Conservation (phyloP, 2,329 filamentous ascomycete species). For the Monilinia fructicola region DNA sequence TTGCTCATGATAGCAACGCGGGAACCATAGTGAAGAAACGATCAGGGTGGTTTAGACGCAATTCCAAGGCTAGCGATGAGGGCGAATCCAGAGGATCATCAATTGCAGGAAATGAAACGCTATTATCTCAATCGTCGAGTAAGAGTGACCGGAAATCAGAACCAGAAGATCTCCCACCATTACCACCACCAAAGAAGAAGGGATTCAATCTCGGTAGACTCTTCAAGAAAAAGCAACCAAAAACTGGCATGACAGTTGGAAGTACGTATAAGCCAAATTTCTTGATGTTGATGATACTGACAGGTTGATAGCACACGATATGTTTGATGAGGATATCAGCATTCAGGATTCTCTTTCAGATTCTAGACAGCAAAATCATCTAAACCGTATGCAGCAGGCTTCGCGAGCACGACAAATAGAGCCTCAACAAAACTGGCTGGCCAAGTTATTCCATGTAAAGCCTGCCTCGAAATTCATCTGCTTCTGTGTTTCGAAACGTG, state of each 20-base stretch:
- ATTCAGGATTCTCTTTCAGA: constrained; percentile 34
- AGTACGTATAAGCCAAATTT: constrained; percentile 31
- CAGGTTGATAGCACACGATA: constrained; percentile 31
- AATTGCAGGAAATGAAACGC: constrained; percentile 21
- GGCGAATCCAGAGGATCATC: constrained; percentile 29
- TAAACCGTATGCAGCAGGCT: neutral
- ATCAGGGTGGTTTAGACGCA: constrained; percentile 40
- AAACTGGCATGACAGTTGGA: constrained; percentile 35
- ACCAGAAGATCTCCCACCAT: constrained; percentile 17
- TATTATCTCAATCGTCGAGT: constrained; percentile 28
- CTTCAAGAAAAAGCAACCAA: constrained; percentile 37
- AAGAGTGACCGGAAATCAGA: constrained; percentile 24
- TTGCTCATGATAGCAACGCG: constrained; percentile 30
- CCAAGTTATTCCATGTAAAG: constrained; percentile 85
- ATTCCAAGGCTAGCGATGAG: constrained; percentile 33
- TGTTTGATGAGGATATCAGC: constrained; percentile 35
- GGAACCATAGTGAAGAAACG: constrained; percentile 37
- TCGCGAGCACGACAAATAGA: constrained; percentile 51
- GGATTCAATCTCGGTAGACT: constrained; percentile 36
- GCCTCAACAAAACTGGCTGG: constrained; percentile 80
- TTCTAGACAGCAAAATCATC: constrained; percentile 29
- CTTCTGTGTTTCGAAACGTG: constrained; percentile 68
- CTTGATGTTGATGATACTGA: neutral
- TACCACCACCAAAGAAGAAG: constrained; percentile 34
- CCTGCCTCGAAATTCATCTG: constrained; percentile 75